Percentiles rank a stretch among this genome's conserved stretches.
Evolutionary conservation across 2,329 filamentous ascomycete genomes (phyloP).

Genomic region (Colletotrichum gloeosporioides): DNA sequence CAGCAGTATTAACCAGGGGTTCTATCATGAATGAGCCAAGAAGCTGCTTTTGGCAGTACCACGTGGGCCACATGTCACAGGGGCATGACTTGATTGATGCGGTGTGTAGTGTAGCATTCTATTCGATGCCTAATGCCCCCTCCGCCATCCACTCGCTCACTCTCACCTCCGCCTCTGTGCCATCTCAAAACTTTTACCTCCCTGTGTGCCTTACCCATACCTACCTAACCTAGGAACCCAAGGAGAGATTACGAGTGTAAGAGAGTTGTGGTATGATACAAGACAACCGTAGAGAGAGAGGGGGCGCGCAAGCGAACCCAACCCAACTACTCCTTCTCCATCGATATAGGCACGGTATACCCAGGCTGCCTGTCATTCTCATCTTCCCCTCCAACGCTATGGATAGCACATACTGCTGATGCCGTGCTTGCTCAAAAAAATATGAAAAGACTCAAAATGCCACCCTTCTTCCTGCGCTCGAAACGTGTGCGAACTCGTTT

Average conservation of each 20-base stretch:
- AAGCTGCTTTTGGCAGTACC: background rate
- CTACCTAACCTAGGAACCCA: background rate
- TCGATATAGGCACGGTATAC: background rate
- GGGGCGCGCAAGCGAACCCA: background rate
- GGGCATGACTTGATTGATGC: background rate
- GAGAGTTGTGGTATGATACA: background rate
- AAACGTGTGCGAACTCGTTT: background rate
- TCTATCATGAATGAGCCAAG: background rate
- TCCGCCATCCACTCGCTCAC: background rate
- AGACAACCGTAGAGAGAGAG: background rate
- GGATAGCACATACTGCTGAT: background rate
- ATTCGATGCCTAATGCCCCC: background rate
- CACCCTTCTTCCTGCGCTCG: background rate
- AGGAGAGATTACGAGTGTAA: background rate
- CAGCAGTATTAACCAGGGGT: background rate
- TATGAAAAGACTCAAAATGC: background rate
- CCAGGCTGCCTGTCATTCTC: background rate
- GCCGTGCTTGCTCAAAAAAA: background rate
- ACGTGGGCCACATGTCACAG: background rate
- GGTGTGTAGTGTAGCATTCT: background rate
- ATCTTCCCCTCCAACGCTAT: background rate
- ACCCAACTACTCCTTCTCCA: background rate
- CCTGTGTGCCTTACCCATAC: background rate
- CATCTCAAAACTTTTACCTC: background rate
- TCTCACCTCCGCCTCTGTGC: background rate